Evolutionary conservation across 2,329 filamentous ascomycete species (phyloP).

Genomic region (Colletotrichum melonis): DNA sequence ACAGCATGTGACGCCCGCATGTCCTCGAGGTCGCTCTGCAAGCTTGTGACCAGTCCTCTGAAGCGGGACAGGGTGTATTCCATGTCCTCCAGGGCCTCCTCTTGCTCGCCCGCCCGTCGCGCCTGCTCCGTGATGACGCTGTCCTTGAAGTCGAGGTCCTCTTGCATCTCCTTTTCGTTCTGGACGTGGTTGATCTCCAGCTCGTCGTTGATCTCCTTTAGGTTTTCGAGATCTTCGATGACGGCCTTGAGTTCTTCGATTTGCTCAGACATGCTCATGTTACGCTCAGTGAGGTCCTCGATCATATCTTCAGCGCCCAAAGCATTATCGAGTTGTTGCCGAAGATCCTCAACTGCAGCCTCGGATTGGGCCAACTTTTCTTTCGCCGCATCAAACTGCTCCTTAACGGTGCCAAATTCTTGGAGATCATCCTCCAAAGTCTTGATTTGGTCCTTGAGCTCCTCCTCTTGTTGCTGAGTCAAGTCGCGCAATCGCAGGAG

Average conservation of each 20-base stretch:
- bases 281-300: slow-evolving; percentile 89
- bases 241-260: slow-evolving; percentile 84
- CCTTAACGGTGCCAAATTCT: slow-evolving; percentile 74
- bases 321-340: slow-evolving; percentile 90
- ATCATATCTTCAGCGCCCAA: slow-evolving; percentile 93
- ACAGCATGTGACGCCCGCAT: slow-evolving; percentile 93
- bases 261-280: slow-evolving; percentile 84
- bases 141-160: slow-evolving; percentile 92
- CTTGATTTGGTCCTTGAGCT: slow-evolving; percentile 80
- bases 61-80: slow-evolving; percentile 92
- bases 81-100: slow-evolving; percentile 84
- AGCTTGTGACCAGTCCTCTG: slow-evolving; percentile 85
- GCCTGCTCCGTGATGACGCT: slow-evolving; percentile 84
- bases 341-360: slow-evolving; percentile 83
- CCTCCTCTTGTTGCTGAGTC: slow-evolving; percentile 85
- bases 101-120: slow-evolving; percentile 79
- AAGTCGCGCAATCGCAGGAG: slow-evolving; percentile 87
- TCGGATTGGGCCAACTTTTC: slow-evolving; percentile 81
- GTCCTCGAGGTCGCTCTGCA: slow-evolving; percentile 90
- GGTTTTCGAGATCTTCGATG: slow-evolving; percentile 87
- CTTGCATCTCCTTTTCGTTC: slow-evolving; percentile 92
- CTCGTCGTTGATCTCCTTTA: slow-evolving; percentile 95
- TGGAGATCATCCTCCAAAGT: slow-evolving; percentile 79
- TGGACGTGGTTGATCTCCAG: slow-evolving; percentile 93
- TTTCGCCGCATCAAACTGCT: slow-evolving; percentile 76